phyloP scores from a whole-genome alignment of 345 rosid species.

The Zanthoxylum bungeanum region DNA sequence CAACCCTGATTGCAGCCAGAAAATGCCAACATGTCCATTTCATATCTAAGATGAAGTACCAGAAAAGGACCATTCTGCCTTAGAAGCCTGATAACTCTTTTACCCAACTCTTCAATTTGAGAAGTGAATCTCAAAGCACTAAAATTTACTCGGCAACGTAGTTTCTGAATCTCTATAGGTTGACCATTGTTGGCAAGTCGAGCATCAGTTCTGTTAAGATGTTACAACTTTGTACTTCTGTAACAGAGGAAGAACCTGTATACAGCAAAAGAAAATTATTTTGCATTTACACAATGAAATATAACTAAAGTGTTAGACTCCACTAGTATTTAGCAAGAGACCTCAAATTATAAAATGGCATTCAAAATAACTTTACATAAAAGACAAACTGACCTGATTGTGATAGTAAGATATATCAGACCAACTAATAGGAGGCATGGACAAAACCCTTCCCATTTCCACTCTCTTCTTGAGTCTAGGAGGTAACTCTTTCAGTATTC shows the following conservation, averaged over 20 bases:
- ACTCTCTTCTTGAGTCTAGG: slow-evolving; percentile 68
- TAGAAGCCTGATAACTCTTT: slow-evolving; percentile 67
- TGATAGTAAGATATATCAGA: slow-evolving; percentile 77
- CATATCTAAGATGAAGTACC: slow-evolving; percentile 92
- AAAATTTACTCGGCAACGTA: slow-evolving; percentile 90
- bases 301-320: not conserved
- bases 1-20: slow-evolving; percentile 98
- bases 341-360: too few species aligned
- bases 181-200: slow-evolving; percentile 83
- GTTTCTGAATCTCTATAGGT: slow-evolving; percentile 79
- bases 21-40: slow-evolving; percentile 99
- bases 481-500: slow-evolving; percentile 78
- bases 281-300: not conserved
- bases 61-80: slow-evolving; percentile 86
- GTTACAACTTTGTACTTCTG: slow-evolving; percentile 81
- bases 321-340: not conserved
- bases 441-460: slow-evolving; percentile 52
- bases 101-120: slow-evolving; percentile 91
- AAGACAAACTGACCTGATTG: slow-evolving; percentile 43
- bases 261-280: not conserved
- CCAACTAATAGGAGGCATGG: slow-evolving; percentile 90
- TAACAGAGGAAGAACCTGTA: slow-evolving; percentile 89
- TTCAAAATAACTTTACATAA: too few species aligned
- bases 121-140: slow-evolving; percentile 82
- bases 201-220: slow-evolving; percentile 85